Evolutionary conservation across 2,329 filamentous ascomycete species (phyloP).

Genomic region (Cylindrodendrum hubeiense): DNA sequence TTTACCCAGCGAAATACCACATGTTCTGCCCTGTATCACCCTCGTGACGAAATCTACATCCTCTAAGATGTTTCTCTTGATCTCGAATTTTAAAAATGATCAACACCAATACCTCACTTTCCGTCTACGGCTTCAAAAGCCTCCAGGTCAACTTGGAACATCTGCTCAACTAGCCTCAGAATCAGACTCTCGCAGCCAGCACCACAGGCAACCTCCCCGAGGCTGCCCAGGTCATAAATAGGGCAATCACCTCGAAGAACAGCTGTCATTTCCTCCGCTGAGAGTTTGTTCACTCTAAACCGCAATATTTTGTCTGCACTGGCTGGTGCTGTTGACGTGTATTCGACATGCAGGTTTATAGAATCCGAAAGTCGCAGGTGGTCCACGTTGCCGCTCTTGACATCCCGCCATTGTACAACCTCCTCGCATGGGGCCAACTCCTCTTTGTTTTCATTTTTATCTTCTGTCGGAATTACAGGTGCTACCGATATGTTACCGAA

Average conservation of each 20-base stretch:
- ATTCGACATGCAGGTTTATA: slow-evolving; percentile 29
- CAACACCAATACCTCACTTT: neutral
- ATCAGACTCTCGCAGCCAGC: neutral
- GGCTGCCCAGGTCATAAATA: slow-evolving; percentile 12
- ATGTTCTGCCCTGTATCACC: too few species aligned
- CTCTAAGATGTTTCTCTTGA: too few species aligned
- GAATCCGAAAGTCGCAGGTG: slow-evolving; percentile 4
- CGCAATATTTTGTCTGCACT: neutral
- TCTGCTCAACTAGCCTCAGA: neutral
- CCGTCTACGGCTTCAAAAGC: neutral
- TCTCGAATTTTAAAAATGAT: too few species aligned
- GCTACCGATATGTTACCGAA: neutral
- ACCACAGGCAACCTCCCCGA: slow-evolving; percentile 4
- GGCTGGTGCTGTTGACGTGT: slow-evolving; percentile 10
- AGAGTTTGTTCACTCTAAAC: slow-evolving; percentile 21
- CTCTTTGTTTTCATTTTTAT: neutral
- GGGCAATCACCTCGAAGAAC: neutral
- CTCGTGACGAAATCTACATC: too few species aligned
- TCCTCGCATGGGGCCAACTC: neutral
- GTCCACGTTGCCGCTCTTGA: slow-evolving; percentile 12
- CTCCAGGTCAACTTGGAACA: slow-evolving; percentile 1
- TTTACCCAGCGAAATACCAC: too few species aligned
- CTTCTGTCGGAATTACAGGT: neutral
- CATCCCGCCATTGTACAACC: slow-evolving; percentile 16
- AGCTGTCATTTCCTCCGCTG: slow-evolving; percentile 3